phyloP scores from a whole-genome alignment of 2,329 filamentous ascomycete species.

The Paecilomyces sp. region DNA sequence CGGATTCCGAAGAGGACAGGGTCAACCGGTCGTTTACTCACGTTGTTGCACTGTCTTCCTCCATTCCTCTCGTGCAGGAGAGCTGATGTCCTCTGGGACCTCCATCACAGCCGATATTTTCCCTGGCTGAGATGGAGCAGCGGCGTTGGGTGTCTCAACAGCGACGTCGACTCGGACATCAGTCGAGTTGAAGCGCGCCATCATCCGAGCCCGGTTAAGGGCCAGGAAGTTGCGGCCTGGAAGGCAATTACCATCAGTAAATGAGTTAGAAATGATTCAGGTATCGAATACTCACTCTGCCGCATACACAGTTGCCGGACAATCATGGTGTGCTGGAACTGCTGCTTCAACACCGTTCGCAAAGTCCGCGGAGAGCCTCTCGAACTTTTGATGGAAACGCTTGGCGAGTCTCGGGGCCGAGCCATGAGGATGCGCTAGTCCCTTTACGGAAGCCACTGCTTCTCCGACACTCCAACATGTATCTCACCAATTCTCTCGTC shows the following conservation, averaged over 20 bases:
- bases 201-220: slow-evolving; percentile 22
- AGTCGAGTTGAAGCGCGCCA: slow-evolving; percentile 27
- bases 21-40: slow-evolving; percentile 10
- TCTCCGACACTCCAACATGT: background rate
- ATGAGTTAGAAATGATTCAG: slow-evolving; percentile 1
- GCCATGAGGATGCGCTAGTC: background rate
- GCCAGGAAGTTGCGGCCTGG: slow-evolving; percentile 31
- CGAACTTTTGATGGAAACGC: slow-evolving; percentile 1
- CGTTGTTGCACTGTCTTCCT: slow-evolving; percentile 12
- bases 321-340: slow-evolving; percentile 27
- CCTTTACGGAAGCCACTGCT: background rate
- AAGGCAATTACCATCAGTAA: slow-evolving; percentile 8
- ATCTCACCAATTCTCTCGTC: background rate
- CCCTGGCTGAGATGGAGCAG: slow-evolving; percentile 6
- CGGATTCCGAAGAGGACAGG: background rate
- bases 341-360: slow-evolving; percentile 4
- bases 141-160: slow-evolving; percentile 11
- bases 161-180: slow-evolving; percentile 19
- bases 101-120: slow-evolving; percentile 6
- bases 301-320: slow-evolving; percentile 32
- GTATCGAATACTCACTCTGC: slow-evolving; percentile 26
- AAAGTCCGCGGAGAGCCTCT: slow-evolving; percentile 1
- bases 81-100: slow-evolving; percentile 2
- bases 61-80: slow-evolving; percentile 9
- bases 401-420: background rate